Evolutionary conservation across 73 alveolate species (phyloP).

Genomic region (Breviolum minutum): DNA sequence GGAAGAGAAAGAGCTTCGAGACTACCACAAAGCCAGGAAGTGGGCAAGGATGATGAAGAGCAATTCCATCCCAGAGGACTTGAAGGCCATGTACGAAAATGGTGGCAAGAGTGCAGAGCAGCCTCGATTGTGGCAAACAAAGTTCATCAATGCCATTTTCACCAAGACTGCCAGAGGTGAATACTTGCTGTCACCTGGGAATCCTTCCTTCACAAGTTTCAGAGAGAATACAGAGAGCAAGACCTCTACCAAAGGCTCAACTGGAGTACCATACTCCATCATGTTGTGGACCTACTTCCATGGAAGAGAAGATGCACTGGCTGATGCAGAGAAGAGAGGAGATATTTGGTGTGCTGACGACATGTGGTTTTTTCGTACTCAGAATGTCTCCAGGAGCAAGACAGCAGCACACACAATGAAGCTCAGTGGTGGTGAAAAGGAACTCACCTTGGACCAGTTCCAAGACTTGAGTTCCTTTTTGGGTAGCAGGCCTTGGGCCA

Average conservation of each 20-base stretch:
- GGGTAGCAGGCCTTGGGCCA: slow-evolving; percentile 5
- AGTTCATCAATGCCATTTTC: background rate
- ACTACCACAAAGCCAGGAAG: background rate
- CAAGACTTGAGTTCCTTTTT: background rate
- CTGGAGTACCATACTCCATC: background rate
- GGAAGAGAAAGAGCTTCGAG: background rate
- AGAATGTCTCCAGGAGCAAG: background rate
- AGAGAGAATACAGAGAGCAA: too few relatives aligned
- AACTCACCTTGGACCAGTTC: background rate
- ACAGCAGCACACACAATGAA: background rate
- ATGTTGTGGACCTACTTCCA: background rate
- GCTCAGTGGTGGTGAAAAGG: background rate
- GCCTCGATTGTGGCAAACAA: too few relatives aligned
- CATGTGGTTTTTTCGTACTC: background rate
- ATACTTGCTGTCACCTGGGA: too few relatives aligned
- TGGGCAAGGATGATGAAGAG: background rate
- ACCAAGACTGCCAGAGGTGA: too few relatives aligned
- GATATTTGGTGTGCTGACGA: background rate
- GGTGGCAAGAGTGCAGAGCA: background rate
- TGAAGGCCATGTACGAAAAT: background rate
- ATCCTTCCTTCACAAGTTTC: too few relatives aligned
- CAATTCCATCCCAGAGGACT: background rate
- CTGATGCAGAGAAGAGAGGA: background rate
- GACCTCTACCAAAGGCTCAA: background rate
- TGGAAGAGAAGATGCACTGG: background rate